Base-by-base conservation (phyloP, 441 rosid species). In the Gossypium lobatum region DNA sequence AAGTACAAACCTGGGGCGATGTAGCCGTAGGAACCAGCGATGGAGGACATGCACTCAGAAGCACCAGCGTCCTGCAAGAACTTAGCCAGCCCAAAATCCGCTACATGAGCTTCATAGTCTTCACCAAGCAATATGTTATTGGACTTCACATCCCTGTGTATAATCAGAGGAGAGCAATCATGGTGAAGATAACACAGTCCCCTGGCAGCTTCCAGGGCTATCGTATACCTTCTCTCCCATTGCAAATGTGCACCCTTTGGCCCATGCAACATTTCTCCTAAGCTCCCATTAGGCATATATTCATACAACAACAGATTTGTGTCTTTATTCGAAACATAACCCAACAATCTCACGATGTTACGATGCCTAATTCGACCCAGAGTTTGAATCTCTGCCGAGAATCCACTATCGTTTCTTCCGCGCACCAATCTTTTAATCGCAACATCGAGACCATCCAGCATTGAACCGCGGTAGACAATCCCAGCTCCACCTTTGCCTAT, bases 401-500 rank as follows among this genome's bases (percentile, higher is more conserved):
- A 93, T 0, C 98, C 97, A 14, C 88, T 92, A 65, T 93, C 98
- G 57, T 72, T 90, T 26, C 86, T 71, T 14, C 97, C 95, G n/a
- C 97, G 95, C 0, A 86, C 93, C 4, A 93, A 76, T 0, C 84
- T 77, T 79, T 94, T 94, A 61, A 92, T 92, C 10, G 97, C 98
- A 2, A 94, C 91, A 64, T 90, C 96, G 0, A 64, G 70, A 37
- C 90, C 93, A 64, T 85, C 78, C 0, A 82, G 87, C 96, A 94
- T 88, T 14, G 91, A 88, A 37, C 96, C 98, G 0, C 91, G 88
- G 80, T 94, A 94, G 45, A 94, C 97, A 23, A 84, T 85, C 37
- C 98, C 97, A 1, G 97, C 91, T 42, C 96, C 96, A 2, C 98
- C 98, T 91, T 91, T 91, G n/a, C 97, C 97, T 23, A 94, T 92